Percentiles rank a stretch among this genome's conserved stretches.
Conservation (phyloP, 1,284 basidiomycete genomes). For the Puccinia coronata region DNA sequence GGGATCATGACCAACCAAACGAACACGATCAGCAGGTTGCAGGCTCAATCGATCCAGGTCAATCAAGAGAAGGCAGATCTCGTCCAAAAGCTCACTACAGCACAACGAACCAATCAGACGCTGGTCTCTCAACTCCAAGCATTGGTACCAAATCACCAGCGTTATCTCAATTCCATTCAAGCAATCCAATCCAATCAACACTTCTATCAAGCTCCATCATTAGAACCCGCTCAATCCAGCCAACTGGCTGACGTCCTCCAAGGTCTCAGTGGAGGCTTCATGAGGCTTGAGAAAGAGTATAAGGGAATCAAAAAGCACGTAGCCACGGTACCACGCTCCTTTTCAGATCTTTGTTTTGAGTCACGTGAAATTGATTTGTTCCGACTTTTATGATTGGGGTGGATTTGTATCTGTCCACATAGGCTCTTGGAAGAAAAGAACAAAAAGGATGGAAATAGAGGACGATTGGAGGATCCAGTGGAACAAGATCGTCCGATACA, state of each 20-base stretch:
- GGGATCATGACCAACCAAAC: conserved; percentile 1
- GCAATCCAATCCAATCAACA: conserved; percentile 7
- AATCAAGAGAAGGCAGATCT: neutral
- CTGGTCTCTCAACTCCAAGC: neutral
- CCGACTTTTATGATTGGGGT: neutral
- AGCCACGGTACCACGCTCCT: neutral
- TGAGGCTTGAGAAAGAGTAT: conserved; percentile 10
- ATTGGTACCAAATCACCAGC: neutral
- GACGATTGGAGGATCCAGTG: neutral
- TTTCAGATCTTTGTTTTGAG: neutral
- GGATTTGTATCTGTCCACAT: neutral
- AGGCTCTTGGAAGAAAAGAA: conserved; percentile 8
- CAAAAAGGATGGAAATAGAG: neutral
- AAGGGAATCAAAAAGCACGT: neutral
- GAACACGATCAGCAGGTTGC: conserved; percentile 3
- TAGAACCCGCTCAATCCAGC: neutral
- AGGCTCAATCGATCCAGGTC: neutral
- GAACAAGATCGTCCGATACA: neutral
- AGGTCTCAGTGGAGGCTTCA: conserved; percentile 10
- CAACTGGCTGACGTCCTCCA: neutral
- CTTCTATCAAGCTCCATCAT: neutral
- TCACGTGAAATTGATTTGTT: neutral
- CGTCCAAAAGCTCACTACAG: neutral
- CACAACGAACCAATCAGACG: neutral
- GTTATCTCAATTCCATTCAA: neutral